Evolutionary conservation across 768 basidiomycete species (phyloP), one percentile per base, ranked within the genome.

Genomic region (Pisolithus orientalis): DNA sequence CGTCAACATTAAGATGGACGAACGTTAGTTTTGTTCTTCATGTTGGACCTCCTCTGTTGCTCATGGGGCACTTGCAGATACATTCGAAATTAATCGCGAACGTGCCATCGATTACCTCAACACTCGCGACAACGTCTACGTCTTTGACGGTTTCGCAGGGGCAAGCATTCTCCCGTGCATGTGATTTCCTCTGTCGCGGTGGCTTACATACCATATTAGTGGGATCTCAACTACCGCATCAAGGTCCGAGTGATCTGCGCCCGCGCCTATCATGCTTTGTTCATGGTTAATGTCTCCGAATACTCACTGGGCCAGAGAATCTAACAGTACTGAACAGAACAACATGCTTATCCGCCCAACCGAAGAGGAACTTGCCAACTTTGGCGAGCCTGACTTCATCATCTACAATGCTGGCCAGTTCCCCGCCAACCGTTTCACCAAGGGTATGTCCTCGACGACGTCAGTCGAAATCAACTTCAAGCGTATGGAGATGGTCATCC

Each of bases 401-500:
- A 97, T 99, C 71, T 97, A 98, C 83, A 98, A 98, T 72, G 96
- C 96, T 44, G 96, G 96, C 57, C 94, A 97, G 70, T 98, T 99
- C 86, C 95, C 96, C 13, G 96, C 96, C 61, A 99, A 99, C 71
- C 89, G 96, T 42, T 98, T 98, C 81, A 99, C 96, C 55, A 93
- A 96, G 77, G 96, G 96, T 72, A 98, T 98, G 96, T 95, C 92
- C 56, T 96, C 94, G 9, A 91, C 94, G 29, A 98, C 96, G 6
- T 96, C 94, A 3, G 95, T 99, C 47, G 95, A 97, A 75, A 92
- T 99, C 78, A 99, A 99, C 82, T 98, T 99, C 75, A 96, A 96
- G 79, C 90, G 96, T 39, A 96, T 94, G 93, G 96, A 99, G 72
- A 99, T 99, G 96, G 95, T 99, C 64, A 98, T 99, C 65, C 90